Percentiles rank a stretch among this genome's conserved stretches.
These are phyloP conservation scores for Colletotrichum sp. DNA, from an alignment of 2,329 filamentous ascomycete genomes.

Conservation along the genomic window DNA sequence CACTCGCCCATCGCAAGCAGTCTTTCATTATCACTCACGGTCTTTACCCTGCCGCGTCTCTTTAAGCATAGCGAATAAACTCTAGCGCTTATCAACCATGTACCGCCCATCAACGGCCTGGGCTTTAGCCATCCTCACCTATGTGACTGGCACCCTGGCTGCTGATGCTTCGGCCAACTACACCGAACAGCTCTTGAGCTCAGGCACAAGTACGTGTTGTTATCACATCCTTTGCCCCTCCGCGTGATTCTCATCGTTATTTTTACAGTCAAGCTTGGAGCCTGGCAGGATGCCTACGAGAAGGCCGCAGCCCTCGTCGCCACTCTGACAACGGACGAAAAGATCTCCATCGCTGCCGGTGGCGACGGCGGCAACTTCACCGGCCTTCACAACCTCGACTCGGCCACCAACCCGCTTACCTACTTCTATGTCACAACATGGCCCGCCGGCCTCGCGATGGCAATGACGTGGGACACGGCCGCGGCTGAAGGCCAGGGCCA, in stretches of 20 bases:
- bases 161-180: conserved; percentile 24
- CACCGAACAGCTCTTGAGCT: conserved; percentile 22
- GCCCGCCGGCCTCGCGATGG: conserved; percentile 72
- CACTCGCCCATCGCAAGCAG: not conserved
- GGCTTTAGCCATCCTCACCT: conserved; percentile 14
- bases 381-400: conserved; percentile 21
- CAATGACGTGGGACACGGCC: conserved; percentile 73
- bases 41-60: not conserved
- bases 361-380: conserved; percentile 34
- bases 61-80: not conserved
- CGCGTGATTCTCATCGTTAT: not conserved
- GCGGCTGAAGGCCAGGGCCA: conserved; percentile 70
- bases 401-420: conserved; percentile 23
- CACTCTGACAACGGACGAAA: conserved; percentile 71
- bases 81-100: not conserved
- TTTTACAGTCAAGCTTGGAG: conserved; percentile 25
- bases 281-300: conserved; percentile 63
- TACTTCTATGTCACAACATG: conserved; percentile 32
- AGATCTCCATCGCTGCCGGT: conserved; percentile 49
- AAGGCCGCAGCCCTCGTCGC: conserved; percentile 62
- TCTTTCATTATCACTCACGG: not conserved
- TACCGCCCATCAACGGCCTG: not conserved
- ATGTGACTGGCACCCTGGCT: conserved; percentile 11
- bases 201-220: conserved; percentile 12
- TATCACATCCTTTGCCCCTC: not conserved